phyloP scores from a whole-genome alignment of 148 eudicot genomes.

The Silene latifolia region DNA sequence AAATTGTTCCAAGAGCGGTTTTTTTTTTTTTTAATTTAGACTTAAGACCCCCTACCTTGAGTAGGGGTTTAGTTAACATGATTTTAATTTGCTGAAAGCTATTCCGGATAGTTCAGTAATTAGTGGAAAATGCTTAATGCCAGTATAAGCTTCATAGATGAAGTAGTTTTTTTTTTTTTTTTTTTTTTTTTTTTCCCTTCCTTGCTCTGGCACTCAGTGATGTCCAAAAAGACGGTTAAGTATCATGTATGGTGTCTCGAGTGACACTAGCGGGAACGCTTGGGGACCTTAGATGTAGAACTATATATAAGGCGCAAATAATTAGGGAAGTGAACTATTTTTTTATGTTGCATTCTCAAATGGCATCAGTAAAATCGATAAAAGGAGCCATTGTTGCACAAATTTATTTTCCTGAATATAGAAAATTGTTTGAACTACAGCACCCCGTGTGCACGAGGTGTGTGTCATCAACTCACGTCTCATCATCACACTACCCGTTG shows the following conservation, averaged over 20 bases:
- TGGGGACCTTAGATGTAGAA: not conserved
- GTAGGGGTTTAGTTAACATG: not conserved
- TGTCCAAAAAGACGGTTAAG: not conserved
- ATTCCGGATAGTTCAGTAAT: not conserved
- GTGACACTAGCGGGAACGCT: too few relatives aligned
- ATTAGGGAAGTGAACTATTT: not conserved
- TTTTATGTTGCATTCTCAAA: not conserved
- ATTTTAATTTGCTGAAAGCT: not conserved
- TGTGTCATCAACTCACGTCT: not conserved
- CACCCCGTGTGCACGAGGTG: not conserved
- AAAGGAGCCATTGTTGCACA: not conserved
- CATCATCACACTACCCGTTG: not conserved
- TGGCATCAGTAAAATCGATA: not conserved
- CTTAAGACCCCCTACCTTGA: too few relatives aligned
- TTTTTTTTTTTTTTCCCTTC: not conserved
- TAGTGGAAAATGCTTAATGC: too few relatives aligned
- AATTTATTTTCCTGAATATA: too few relatives aligned
- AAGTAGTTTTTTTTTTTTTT: too few relatives aligned
- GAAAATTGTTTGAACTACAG: too few relatives aligned
- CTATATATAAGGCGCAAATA: constrained; percentile 16
- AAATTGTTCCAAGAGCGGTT: too few relatives aligned
- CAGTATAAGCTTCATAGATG: not conserved
- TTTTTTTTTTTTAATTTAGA: not conserved
- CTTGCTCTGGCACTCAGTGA: not conserved
- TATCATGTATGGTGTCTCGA: too few relatives aligned